phyloP scores from a whole-genome alignment of 2,329 filamentous ascomycete species.

The Juglanconis sp. region DNA sequence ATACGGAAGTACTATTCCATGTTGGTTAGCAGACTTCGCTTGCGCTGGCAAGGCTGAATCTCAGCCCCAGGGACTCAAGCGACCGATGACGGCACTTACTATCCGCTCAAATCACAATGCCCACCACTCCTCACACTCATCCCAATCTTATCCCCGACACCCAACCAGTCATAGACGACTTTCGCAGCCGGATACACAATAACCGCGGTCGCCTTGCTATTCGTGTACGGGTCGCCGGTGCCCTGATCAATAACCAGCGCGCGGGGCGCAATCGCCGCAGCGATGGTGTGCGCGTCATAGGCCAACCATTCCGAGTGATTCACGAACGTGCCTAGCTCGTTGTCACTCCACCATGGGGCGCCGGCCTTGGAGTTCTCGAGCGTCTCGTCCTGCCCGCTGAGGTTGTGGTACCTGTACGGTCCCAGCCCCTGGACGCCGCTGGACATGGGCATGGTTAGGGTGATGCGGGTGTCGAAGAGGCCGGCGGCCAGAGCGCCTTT shows the following conservation, averaged over 20 bases:
- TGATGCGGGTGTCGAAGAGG: constrained; percentile 49
- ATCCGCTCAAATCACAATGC: constrained; percentile 48
- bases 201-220: constrained; percentile 46
- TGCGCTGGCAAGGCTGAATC: not conserved
- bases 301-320: constrained; percentile 53
- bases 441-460: constrained; percentile 54
- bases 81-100: constrained; percentile 30
- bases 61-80: constrained; percentile 13
- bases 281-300: constrained; percentile 56
- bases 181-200: constrained; percentile 50
- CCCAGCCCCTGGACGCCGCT: constrained; percentile 54
- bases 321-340: constrained; percentile 50
- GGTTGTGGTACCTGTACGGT: constrained; percentile 46
- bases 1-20: constrained; percentile 35
- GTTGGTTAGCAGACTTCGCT: not conserved
- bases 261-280: constrained; percentile 55
- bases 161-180: constrained; percentile 52
- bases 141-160: constrained; percentile 45
- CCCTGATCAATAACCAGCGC: constrained; percentile 56
- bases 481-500: constrained; percentile 53
- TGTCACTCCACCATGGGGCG: constrained; percentile 56
- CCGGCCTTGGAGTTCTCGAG: constrained; percentile 48
- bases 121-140: constrained; percentile 45
- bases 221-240: constrained; percentile 44
- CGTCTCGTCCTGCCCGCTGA: constrained; percentile 44